Percentiles rank a stretch among this genome's conserved stretches.
Conservation (phyloP, 108 stramenopile species). For the Chaetoceros muelleri region DNA sequence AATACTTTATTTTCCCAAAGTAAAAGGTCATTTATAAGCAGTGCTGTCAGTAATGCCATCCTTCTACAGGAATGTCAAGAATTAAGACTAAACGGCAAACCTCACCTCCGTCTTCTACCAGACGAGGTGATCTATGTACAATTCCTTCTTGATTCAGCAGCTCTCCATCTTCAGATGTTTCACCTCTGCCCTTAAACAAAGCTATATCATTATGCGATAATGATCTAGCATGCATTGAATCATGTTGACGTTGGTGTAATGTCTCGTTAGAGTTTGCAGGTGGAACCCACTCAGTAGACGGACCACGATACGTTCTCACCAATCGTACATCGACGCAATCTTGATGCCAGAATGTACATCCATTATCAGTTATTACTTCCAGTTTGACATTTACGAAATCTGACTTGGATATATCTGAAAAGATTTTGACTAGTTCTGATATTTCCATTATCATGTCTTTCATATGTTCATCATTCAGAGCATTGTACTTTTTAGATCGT, state of each 20-base stretch:
- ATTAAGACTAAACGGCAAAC: constrained; percentile 6
- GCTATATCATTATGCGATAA: constrained; percentile 2
- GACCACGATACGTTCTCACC: constrained; percentile 3
- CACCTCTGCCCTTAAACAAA: constrained; percentile 6
- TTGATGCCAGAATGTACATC: constrained; percentile 10
- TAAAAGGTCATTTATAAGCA: no score
- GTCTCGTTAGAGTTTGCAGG: constrained; percentile 2
- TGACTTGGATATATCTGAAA: not conserved
- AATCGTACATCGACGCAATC: constrained; percentile 4
- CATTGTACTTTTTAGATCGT: not conserved
- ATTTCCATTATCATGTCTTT: not conserved
- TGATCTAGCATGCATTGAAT: constrained; percentile 11
- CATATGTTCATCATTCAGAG: not conserved
- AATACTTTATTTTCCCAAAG: no score
- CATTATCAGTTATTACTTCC: constrained; percentile 4
- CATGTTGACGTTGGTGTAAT: not conserved
- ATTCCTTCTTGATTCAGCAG: constrained; percentile 3
- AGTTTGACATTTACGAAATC: constrained; percentile 3
- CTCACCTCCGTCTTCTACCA: constrained; percentile 1
- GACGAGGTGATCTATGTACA: constrained; percentile 7
- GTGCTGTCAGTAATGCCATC: constrained; percentile 5
- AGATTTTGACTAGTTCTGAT: not conserved
- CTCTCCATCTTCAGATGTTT: not conserved
- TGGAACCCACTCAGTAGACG: constrained; percentile 9
- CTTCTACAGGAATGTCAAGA: constrained; percentile 9